Evolutionary conservation across 352 stramenopile species (phyloP), one percentile per base, ranked within the genome.

Genomic region (Albugo candida): DNA sequence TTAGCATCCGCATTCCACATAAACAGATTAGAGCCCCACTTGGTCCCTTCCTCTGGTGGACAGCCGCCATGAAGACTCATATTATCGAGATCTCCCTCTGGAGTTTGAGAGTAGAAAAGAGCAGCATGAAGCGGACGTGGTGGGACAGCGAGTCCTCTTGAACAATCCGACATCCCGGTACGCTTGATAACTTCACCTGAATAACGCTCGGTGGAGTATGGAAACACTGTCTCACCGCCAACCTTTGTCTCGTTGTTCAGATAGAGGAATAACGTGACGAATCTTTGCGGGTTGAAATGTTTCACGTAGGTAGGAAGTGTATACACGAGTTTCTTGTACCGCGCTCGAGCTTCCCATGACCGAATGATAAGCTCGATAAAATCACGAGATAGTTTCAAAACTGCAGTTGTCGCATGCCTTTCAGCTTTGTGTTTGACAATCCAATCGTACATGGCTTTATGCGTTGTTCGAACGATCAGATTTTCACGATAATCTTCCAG

Each of bases 221-320:
- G 93, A 64, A 99, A 99, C n/a, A 98, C 86, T 0, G 94, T 98
- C 63, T 98, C 85, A 21, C 95, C 95, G 13, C 95, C 95, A 16
- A 83, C 43, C 53, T 96, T 88, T 46, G 80, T 82, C 46, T 98
- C 79, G 59, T 97, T 92, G 61, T 82, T 97, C 35, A 99, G 64
- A 64, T 99, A 99, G 47, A 97, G 70, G 57, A 98, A 97, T 5
- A 99, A 63, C 44, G 94, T 98, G 16, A 92, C 88, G 60, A 92
- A 97, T 11, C 94, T 79, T 71, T 99, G 97, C 39, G 78, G 78
- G 36, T 87, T 61, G 52, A 84, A 86, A 56, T 88, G 70, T 45
- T 76, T 67, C 19, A 77, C 61, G 49, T 74, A 81, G 47, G 59
- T 55, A 2, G 78, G 78, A 34, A 87, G 31, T 37, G 51, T 70